Conservation (phyloP, 179 eudicot species). For the Silene coronaria region DNA sequence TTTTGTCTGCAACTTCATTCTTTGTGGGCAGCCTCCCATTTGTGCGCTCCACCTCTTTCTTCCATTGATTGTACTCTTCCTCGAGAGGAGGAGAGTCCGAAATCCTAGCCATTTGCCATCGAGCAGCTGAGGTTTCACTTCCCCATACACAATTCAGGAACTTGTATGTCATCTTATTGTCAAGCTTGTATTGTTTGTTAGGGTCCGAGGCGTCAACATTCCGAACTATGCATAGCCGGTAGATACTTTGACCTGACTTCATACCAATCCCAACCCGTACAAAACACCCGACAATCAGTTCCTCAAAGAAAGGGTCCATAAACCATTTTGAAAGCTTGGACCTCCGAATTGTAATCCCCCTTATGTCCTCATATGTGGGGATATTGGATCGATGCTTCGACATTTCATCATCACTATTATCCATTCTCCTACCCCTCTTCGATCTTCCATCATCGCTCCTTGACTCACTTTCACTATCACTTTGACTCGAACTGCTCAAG, state of each 20-base stretch:
- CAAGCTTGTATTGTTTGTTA: constrained; percentile 71
- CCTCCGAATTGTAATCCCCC: constrained; percentile 63
- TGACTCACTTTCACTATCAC: constrained; percentile 72
- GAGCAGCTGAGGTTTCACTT: constrained; percentile 83
- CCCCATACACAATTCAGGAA: constrained; percentile 96
- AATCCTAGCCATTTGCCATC: constrained; percentile 98
- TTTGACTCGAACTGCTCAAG: constrained; percentile 55
- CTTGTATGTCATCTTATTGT: constrained; percentile 81
- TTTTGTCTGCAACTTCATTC: constrained; percentile 74
- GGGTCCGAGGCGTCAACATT: constrained; percentile 85
- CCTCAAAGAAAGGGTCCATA: constrained; percentile 98
- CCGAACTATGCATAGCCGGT: constrained; percentile 76
- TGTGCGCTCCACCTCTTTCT: constrained; percentile 75
- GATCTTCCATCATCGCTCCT: constrained; percentile 64
- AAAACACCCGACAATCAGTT: constrained; percentile 88
- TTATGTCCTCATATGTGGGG: constrained; percentile 70
- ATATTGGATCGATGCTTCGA: constrained; percentile 47
- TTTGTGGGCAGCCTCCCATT: constrained; percentile 72
- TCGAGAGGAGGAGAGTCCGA: constrained; percentile 72
- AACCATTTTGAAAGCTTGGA: constrained; percentile 84
- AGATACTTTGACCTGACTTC: constrained; percentile 63
- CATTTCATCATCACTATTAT: constrained; percentile 77
- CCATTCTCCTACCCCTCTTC: constrained; percentile 50
- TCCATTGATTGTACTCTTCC: constrained; percentile 93
- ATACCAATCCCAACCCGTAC: constrained; percentile 93